A percentile compares a stretch with the other conserved stretches of the same genome.
Conservation (phyloP, 331 rosid species). For the Arachis monticola region DNA sequence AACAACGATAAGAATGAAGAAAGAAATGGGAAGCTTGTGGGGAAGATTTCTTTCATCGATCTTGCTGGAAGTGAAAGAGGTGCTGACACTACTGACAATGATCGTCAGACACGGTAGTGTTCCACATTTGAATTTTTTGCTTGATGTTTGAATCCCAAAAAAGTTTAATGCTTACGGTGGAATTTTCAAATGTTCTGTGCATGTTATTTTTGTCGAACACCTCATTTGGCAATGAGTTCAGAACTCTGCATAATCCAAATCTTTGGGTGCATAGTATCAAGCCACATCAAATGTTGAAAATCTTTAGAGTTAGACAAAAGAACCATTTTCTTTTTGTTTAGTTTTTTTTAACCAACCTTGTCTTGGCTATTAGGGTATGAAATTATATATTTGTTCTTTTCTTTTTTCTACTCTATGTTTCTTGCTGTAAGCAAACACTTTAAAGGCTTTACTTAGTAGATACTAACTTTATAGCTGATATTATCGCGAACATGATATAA, state of each 20-base stretch:
- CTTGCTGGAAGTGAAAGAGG: constrained; percentile 99
- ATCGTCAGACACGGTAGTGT: constrained; percentile 93
- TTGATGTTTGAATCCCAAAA: not conserved
- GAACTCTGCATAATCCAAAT: constrained; percentile 19
- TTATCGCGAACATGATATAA: no score
- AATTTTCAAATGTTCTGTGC: constrained; percentile 32
- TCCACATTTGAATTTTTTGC: constrained; percentile 6
- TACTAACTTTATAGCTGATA: no score
- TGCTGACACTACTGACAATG: constrained; percentile 99
- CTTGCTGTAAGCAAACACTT: not conserved
- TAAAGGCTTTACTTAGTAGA: not conserved
- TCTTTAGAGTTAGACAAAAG: not conserved
- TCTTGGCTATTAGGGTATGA: constrained; percentile 22
- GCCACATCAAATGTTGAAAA: constrained; percentile 19
- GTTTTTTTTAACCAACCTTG: not conserved
- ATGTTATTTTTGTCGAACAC: constrained; percentile 9
- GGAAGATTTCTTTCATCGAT: constrained; percentile 96
- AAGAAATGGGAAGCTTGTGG: constrained; percentile 85
- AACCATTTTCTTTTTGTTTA: constrained; percentile 14
- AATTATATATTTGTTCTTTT: constrained; percentile 19
- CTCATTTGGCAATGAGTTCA: not conserved
- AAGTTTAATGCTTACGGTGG: constrained; percentile 13
- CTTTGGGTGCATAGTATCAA: constrained; percentile 16
- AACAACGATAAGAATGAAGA: constrained; percentile 82
- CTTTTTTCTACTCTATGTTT: constrained; percentile 8